A percentile compares a stretch with the other conserved stretches of the same genome.
Conservation (phyloP, 257 asterid species). For the Verbascum thapsus region DNA sequence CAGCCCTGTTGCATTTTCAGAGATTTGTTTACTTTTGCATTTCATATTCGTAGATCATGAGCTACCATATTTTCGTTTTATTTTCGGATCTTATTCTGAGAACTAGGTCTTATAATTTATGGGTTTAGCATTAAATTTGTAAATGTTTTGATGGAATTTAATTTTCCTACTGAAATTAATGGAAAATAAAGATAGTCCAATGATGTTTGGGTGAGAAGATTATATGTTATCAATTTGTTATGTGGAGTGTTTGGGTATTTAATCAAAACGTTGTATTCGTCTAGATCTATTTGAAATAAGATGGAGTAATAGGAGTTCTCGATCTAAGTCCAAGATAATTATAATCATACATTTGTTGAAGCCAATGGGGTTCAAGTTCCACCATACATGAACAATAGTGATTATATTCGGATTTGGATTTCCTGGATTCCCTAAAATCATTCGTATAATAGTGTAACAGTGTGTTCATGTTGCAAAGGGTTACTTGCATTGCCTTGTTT, state of each 20-base stretch:
- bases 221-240: background rate
- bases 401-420: too few relatives aligned
- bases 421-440: background rate
- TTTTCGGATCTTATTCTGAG: background rate
- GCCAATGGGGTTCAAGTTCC: too few relatives aligned
- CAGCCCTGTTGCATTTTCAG: slow-evolving; percentile 16
- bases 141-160: background rate
- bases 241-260: background rate
- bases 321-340: too few relatives aligned
- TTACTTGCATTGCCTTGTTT: too few relatives aligned
- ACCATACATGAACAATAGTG: too few relatives aligned
- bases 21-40: slow-evolving; percentile 24
- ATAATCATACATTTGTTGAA: too few relatives aligned
- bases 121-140: too few relatives aligned
- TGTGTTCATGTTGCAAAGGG: too few relatives aligned
- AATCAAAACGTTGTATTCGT: background rate
- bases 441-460: too few relatives aligned
- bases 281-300: background rate
- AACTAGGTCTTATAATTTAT: background rate
- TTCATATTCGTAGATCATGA: background rate
- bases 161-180: slow-evolving; percentile 12
- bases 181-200: background rate
- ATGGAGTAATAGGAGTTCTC: background rate
- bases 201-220: background rate
- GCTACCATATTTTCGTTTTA: slow-evolving; percentile 1